Base-by-base conservation (phyloP, 2,329 filamentous ascomycete genomes). In the Claviceps paspali region DNA sequence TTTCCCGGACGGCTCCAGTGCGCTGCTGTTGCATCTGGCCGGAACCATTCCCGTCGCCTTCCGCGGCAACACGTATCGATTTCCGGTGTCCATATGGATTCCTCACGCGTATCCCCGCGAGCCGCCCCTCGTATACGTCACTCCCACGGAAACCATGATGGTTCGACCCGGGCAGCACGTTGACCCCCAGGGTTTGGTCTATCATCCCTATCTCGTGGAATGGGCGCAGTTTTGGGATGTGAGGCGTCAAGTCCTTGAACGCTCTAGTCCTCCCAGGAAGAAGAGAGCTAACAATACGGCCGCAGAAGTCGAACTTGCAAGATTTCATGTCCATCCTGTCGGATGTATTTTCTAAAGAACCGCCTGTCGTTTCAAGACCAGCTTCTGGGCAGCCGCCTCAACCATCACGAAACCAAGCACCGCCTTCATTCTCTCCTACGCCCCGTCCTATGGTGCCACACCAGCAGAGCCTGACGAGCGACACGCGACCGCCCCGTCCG, bases 121-220 rank as follows among this genome's bases (percentile, higher is more conserved):
- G 50, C 70, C 85, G 1, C 91, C 91, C 1, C 70, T 96, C 33
- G 75, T 81, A 41, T 96, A 94, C 56, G 84, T 96, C 29, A 87
- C 78, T 6, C 87, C 91, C 3, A 84, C 82, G 5, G 79, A 83
- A 46, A 82, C 77, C 45, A 96, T 98, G 85, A 62, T 82, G 46
- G 79, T 98, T 29, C 73, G 88, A 15, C 85, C 87, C 1, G 91
- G 91, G 1, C 91, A 98, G 54, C 86, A 98, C 64, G 86, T 98
- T 42, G 86, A 91, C 52, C 78, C 83, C 5, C 88, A 96, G 51
- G 91, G 91, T 19, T 79, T 83, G 54, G 75, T 96, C 45, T 98
- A 96, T 55, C 91, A 98, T 55, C 91, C 91, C 27, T 98, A 96
- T 56, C 65, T 98, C 33, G 83, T 85, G 23, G 79, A 85, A 43